Evolutionary conservation across 495 filamentous ascomycete species (phyloP).

Genomic region (Annulohypoxylon maeteangense): DNA sequence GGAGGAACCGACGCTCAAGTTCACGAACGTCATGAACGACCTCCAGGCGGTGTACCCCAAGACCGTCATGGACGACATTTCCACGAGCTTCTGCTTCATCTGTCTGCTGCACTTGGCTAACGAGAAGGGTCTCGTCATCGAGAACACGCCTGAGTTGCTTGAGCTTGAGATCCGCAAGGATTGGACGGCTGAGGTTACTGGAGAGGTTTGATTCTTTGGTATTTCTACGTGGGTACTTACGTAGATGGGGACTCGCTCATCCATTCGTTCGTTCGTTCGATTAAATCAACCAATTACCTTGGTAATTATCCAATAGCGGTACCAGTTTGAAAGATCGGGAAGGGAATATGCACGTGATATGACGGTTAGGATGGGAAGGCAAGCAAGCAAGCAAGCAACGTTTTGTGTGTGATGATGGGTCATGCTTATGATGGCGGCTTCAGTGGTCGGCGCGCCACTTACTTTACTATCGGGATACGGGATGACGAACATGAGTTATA

Average conservation of each 20-base stretch:
- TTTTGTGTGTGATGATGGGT: conserved; percentile 5
- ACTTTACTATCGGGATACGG: conserved; percentile 5
- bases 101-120: conserved; percentile 95
- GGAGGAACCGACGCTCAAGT: conserved; percentile 68
- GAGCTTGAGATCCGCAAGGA: conserved; percentile 69
- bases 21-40: conserved; percentile 90
- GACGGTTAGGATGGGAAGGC: conserved; percentile 13
- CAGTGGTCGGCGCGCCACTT: conserved; percentile 30
- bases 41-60: conserved; percentile 87
- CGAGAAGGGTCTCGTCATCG: conserved; percentile 87
- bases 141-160: conserved; percentile 65
- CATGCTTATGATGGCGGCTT: conserved; percentile 6
- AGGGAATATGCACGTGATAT: not conserved
- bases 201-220: conserved; percentile 20
- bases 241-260: not conserved
- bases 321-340: not conserved
- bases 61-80: conserved; percentile 89
- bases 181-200: conserved; percentile 62
- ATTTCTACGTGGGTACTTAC: not conserved
- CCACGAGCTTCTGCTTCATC: conserved; percentile 97
- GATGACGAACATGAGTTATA: conserved; percentile 3
- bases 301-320: not conserved
- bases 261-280: not conserved
- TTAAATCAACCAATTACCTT: not conserved
- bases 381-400: conserved; percentile 5